Base-by-base conservation (phyloP, 2,329 filamentous ascomycete species). In the Neopestalotiopsis clavispora region DNA sequence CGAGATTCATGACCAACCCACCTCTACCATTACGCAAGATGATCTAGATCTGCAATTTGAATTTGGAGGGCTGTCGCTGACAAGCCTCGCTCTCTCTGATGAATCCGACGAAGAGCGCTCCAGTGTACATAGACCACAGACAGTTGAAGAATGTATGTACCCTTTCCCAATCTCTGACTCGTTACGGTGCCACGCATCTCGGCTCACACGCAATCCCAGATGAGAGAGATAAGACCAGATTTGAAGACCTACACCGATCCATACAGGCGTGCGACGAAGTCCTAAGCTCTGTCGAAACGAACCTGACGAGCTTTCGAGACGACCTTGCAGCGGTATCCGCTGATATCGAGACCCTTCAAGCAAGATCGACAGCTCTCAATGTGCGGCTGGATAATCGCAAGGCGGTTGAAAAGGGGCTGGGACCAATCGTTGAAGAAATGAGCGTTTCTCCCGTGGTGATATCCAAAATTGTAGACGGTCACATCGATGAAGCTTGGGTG, bases 211-310 rank as follows among this genome's bases (percentile, higher is more conserved):
- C 23, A 42, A 56, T 34, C 38, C 62, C 72, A 91, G 94, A 94
- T 78, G 92, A 96, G 79, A 88, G 87, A 72, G 94, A 97, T 73
- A 93, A 92, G 79, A 86, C 91, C 75, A 95, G 92, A 76, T 97
- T 97, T 75, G 92, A 98, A 79, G 94, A 97, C 68, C 86, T 99
- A 57, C 96, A 98, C 80, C 90, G 88, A 75, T 97, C 95, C 4
- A 98, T 99, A 75, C 81, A 86, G 78, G 93, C 94, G 65, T 99
- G 95, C 82, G 96, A 99, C 80, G 92, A 97, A 78, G 94, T 98
- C 65, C 87, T 98, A 60, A 93, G 91, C 80, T 97, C 95, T 0
- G 96, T 99, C 67, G 95, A 99, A 82, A 91, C 89, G 40, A 98
- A 98, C 78, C 86, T 99, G 66, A 93, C 93, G 49, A 95, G 91